Base-by-base conservation (phyloP, 352 stramenopile species). In the Sclerospora graminicola region DNA sequence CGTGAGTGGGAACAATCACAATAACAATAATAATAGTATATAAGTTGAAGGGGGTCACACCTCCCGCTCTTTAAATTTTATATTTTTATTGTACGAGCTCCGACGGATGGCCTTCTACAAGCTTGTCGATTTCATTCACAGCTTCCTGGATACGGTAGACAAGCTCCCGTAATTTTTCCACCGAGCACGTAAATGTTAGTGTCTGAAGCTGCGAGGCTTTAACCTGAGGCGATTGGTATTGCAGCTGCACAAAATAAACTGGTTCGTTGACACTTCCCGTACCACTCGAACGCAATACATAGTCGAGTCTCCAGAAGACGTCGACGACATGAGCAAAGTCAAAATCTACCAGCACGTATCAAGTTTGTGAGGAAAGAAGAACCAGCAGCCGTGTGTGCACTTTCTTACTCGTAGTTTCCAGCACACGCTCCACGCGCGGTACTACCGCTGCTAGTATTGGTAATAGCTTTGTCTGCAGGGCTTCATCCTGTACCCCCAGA, bases 311-410 rank as follows among this genome's bases (percentile, higher is more conserved):
- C 77, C 77, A 89, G 7, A 58, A 62, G 1, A 85, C 63, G 32
- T 84, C 69, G 23, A 89, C 74, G 11, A 89, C 61, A 4, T 84
- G 63, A n/a, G 73, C 65, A 23, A 84, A 79, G 56, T 86, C 30
- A 50, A 84, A 82, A 40, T 58, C 76, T 89, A 18, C 8, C 8
- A 15, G 30, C n/a, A n/a, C n/a, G n/a, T n/a, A n/a, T n/a, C n/a
- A n/a, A n/a, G n/a, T n/a, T n/a, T n/a, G n/a, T n/a, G 21, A 26
- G 6, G 6, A 26, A 26, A 26, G 3, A 26, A 3, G 21, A 33
- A 13, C 9, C 28, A 35, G 13, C 13, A 19, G 30, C 30, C 11
- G 5, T 7, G 2, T 6, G 21, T 26, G 21, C 16, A 7, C 0
- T 15, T 8, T 33, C 63, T 8, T 29, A 77, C 66, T 62, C 18